Percentiles rank a stretch among this genome's conserved stretches.
Evolutionary conservation across 768 basidiomycete species (phyloP).

Genomic region (Lanmaoa rubissima): DNA sequence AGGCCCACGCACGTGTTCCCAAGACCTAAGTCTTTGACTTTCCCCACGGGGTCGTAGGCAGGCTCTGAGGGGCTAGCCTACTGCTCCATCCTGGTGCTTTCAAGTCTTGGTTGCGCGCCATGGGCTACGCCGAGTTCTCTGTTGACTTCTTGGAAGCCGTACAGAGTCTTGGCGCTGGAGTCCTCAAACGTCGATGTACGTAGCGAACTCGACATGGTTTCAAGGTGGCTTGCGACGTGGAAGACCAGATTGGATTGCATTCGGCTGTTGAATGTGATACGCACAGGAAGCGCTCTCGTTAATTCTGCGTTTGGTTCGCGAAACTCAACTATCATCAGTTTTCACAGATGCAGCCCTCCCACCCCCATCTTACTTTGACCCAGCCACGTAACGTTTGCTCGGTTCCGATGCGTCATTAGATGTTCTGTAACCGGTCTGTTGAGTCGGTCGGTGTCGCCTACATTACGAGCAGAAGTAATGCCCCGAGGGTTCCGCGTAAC

Average conservation of each 20-base stretch:
- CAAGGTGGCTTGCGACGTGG: constrained; percentile 33
- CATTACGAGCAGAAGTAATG: neutral
- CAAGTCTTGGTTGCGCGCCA: constrained; percentile 50
- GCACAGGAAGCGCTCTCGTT: constrained; percentile 34
- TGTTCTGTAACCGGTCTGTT: constrained; percentile 20
- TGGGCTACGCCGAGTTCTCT: constrained; percentile 38
- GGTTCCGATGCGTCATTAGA: constrained; percentile 27
- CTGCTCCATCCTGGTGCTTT: constrained; percentile 53
- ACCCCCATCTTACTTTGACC: constrained; percentile 18
- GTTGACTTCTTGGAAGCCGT: constrained; percentile 17
- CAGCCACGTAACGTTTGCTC: constrained; percentile 38
- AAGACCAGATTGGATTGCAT: constrained; percentile 17
- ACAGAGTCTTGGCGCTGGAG: constrained; percentile 34
- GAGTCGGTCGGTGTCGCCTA: constrained; percentile 6
- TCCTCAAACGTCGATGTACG: constrained; percentile 51
- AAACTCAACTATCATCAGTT: constrained; percentile 13
- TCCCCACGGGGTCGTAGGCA: constrained; percentile 27
- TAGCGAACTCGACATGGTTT: constrained; percentile 57
- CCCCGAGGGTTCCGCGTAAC: neutral
- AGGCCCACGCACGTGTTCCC: constrained; percentile 42
- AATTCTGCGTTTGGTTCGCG: constrained; percentile 9
- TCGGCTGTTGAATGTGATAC: constrained; percentile 30
- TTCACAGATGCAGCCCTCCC: constrained; percentile 22
- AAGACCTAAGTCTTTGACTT: constrained; percentile 45
- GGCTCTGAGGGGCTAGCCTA: constrained; percentile 10